Evolutionary conservation across 2,329 filamentous ascomycete species (phyloP).

Genomic region (Fusarium abutilonis): DNA sequence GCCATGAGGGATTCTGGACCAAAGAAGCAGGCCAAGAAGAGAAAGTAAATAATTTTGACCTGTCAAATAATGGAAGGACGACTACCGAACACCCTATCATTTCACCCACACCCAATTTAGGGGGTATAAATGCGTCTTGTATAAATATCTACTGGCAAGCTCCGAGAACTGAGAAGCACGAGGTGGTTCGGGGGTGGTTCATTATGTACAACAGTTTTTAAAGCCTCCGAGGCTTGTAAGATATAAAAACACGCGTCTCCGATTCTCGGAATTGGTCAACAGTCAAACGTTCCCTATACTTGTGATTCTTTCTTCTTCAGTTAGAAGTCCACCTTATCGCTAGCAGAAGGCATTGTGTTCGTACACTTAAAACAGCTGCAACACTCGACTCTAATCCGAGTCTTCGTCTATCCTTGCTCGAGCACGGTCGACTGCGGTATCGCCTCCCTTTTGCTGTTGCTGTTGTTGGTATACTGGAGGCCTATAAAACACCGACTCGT

Average conservation of each 20-base stretch:
- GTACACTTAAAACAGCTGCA: slow-evolving; percentile 12
- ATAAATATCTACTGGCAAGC: slow-evolving; percentile 29
- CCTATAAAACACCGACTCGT: slow-evolving; percentile 74
- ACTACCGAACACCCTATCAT: slow-evolving; percentile 1
- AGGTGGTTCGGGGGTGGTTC: slow-evolving; percentile 39
- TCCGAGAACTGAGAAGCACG: slow-evolving; percentile 25
- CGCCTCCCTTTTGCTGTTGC: slow-evolving; percentile 59
- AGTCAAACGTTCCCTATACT: slow-evolving; percentile 23
- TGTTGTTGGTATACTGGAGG: slow-evolving; percentile 67
- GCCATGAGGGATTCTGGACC: slow-evolving; percentile 50
- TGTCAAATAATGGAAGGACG: slow-evolving; percentile 1
- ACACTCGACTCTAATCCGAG: slow-evolving; percentile 59
- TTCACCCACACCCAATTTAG: neutral
- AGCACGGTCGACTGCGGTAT: slow-evolving; percentile 70
- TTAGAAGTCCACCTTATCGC: slow-evolving; percentile 7
- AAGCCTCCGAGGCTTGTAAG: slow-evolving; percentile 49
- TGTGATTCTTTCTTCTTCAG: slow-evolving; percentile 1
- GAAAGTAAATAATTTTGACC: slow-evolving; percentile 52
- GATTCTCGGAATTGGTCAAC: slow-evolving; percentile 39
- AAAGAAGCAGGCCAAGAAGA: slow-evolving; percentile 59
- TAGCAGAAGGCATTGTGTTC: slow-evolving; percentile 28
- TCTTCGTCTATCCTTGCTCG: slow-evolving; percentile 68
- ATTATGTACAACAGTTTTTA: slow-evolving; percentile 50
- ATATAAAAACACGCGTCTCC: slow-evolving; percentile 47
- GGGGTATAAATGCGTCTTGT: slow-evolving; percentile 36